Percentiles rank a stretch among this genome's conserved stretches.
Evolutionary conservation across 164 flowering plant species (phyloP).

Genomic region (Vitis cinerea): DNA sequence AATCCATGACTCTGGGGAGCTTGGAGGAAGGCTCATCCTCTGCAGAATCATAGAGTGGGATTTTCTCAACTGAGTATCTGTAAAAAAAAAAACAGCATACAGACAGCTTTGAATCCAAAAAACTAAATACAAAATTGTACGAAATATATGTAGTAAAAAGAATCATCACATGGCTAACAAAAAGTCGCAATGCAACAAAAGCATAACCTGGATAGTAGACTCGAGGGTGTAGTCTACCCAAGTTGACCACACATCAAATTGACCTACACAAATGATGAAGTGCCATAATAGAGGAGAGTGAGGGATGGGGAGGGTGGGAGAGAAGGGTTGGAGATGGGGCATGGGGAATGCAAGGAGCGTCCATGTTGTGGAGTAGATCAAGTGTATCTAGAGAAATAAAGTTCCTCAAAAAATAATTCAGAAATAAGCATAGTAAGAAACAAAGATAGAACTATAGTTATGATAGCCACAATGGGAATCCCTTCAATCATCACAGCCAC

Average conservation of each 20-base stretch:
- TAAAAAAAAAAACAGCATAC: not conserved
- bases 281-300: not conserved
- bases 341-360: too few species aligned
- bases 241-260: not conserved
- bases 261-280: not conserved
- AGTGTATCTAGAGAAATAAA: too few species aligned
- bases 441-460: too few species aligned
- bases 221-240: not conserved
- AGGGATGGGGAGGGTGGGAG: too few species aligned
- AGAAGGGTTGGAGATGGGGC: too few species aligned
- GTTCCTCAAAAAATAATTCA: too few species aligned
- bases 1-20: conserved; percentile 24
- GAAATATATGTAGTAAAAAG: not conserved
- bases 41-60: conserved; percentile 92
- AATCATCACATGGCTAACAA: not conserved
- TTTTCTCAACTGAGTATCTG: conserved; percentile 85
- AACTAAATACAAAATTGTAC: not conserved
- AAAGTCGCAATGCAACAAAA: not conserved
- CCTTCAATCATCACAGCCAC: too few species aligned
- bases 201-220: too few species aligned
- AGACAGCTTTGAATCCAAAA: not conserved
- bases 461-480: too few species aligned
- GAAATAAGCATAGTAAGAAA: too few species aligned
- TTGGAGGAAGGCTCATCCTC: conserved; percentile 74
- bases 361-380: too few species aligned